These are phyloP conservation scores for Alectoria sarmentosa DNA, from an alignment of 495 filamentous ascomycete genomes.

Conservation along the genomic window DNA sequence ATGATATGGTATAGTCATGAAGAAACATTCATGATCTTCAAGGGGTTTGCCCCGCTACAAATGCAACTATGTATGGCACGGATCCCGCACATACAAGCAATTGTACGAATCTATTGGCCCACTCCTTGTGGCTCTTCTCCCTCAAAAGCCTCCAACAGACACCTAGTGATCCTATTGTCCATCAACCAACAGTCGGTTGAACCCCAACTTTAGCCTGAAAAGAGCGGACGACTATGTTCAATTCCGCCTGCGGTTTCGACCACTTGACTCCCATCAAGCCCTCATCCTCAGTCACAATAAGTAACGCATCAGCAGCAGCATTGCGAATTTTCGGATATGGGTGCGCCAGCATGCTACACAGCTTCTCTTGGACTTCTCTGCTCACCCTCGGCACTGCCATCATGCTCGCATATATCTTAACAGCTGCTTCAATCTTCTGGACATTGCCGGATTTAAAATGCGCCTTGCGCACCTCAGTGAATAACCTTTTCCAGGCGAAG, in stretches of 20 bases:
- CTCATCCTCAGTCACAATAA: constrained; percentile 24
- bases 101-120: background rate
- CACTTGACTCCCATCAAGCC: constrained; percentile 25
- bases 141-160: background rate
- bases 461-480: constrained; percentile 62
- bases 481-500: constrained; percentile 46
- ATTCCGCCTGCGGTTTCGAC: constrained; percentile 18
- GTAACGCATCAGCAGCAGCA: constrained; percentile 39
- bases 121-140: background rate
- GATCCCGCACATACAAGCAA: background rate
- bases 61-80: background rate
- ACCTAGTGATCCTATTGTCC: background rate
- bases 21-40: background rate
- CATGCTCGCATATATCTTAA: constrained; percentile 69
- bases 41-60: background rate
- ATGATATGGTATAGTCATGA: background rate
- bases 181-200: background rate
- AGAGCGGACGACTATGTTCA: background rate
- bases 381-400: constrained; percentile 35
- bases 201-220: background rate
- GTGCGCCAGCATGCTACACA: constrained; percentile 54
- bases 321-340: constrained; percentile 49
- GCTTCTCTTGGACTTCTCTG: constrained; percentile 45
- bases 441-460: constrained; percentile 78
- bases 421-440: constrained; percentile 66